These are phyloP conservation scores for Sugiyamaella boreocaroliniensis DNA, from an alignment of 805 yeast genomes.

Conservation along the genomic window DNA sequence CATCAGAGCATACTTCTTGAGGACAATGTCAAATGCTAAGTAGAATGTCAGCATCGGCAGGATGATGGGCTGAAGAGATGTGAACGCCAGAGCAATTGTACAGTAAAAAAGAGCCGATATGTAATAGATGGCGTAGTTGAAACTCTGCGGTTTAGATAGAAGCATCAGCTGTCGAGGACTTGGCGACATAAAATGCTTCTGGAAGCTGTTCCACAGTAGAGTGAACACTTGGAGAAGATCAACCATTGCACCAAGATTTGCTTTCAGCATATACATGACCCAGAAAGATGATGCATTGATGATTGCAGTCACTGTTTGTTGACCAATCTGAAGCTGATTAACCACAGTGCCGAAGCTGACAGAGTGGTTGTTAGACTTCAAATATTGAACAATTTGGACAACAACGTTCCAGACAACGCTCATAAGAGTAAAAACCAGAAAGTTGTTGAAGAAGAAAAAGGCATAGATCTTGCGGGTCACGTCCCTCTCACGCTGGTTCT, in stretches of 20 bases:
- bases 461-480: constrained; percentile 33
- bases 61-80: constrained; percentile 34
- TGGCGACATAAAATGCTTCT: constrained; percentile 21
- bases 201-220: constrained; percentile 22
- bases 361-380: constrained; percentile 11
- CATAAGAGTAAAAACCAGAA: constrained; percentile 33
- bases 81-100: constrained; percentile 33
- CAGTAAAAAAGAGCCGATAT: constrained; percentile 31
- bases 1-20: constrained; percentile 32
- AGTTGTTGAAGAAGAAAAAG: constrained; percentile 35
- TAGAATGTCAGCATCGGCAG: constrained; percentile 29
- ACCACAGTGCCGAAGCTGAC: constrained; percentile 25
- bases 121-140: constrained; percentile 30
- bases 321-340: constrained; percentile 24
- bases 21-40: constrained; percentile 26
- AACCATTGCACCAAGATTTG: constrained; percentile 27
- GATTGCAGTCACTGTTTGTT: constrained; percentile 32
- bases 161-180: constrained; percentile 31
- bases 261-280: constrained; percentile 35
- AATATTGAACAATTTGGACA: constrained; percentile 25
- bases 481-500: constrained; percentile 32
- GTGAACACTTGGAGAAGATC: constrained; percentile 28
- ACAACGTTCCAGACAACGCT: constrained; percentile 35
- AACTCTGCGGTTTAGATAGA: constrained; percentile 31
- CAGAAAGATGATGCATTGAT: constrained; percentile 36